A percentile compares a stretch with the other conserved stretches of the same genome.
Conservation (phyloP, 768 basidiomycete genomes). For the Rhizopogon vinicolor region DNA sequence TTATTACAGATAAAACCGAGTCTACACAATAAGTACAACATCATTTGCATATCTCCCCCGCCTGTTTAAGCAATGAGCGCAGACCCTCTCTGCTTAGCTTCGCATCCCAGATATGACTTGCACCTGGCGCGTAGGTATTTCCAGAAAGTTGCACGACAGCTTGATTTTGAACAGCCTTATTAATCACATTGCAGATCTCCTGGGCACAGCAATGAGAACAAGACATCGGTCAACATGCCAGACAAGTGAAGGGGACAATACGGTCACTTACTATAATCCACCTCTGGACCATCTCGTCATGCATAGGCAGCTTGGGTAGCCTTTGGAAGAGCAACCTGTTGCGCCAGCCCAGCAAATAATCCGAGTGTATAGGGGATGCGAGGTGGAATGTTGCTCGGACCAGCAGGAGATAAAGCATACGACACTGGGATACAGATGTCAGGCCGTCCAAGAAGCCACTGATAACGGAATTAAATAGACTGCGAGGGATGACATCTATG, state of each 20-base stretch:
- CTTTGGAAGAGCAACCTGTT: not conserved
- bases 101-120: not conserved
- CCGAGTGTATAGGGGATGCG: not conserved
- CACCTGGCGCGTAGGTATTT: not conserved
- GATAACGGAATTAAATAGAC: not conserved
- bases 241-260: not conserved
- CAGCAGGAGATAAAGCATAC: constrained; percentile 1
- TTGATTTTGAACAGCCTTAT: not conserved
- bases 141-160: not conserved
- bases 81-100: not conserved
- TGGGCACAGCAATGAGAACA: not conserved
- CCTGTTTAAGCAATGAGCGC: not conserved
- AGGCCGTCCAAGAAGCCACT: not conserved
- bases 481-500: not conserved
- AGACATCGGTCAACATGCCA: not conserved
- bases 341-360: not conserved
- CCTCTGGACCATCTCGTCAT: not conserved
- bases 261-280: constrained; percentile 1
- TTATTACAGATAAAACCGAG: not conserved
- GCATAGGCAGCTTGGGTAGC: not conserved
- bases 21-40: not conserved
- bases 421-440: not conserved
- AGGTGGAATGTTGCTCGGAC: not conserved
- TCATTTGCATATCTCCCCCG: not conserved
- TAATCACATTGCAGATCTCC: constrained; percentile 3